Evolutionary conservation across 1,284 basidiomycete species (phyloP).

Genomic region (Marasmius oreades): DNA sequence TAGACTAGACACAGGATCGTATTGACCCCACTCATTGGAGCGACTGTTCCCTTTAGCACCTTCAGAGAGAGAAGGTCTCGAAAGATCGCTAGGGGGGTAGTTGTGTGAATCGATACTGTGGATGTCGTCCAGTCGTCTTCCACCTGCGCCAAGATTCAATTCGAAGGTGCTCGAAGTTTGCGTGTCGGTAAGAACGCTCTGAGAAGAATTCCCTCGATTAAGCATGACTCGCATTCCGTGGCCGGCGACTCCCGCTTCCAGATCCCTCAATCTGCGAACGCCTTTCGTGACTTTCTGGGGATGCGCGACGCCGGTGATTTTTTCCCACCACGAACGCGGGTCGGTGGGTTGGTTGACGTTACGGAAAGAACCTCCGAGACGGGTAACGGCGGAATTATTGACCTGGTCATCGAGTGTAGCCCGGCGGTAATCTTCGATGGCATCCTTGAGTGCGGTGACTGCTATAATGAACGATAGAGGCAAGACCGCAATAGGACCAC

Average conservation of each 20-base stretch:
- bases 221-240: slow-evolving; percentile 60
- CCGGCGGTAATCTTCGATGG: slow-evolving; percentile 90
- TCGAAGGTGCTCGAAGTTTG: slow-evolving; percentile 41
- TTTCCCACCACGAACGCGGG: slow-evolving; percentile 73
- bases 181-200: slow-evolving; percentile 37
- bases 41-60: slow-evolving; percentile 19
- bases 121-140: slow-evolving; percentile 61
- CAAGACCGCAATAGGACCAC: slow-evolving; percentile 81
- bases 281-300: slow-evolving; percentile 82
- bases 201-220: slow-evolving; percentile 34
- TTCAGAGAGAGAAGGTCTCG: slow-evolving; percentile 33
- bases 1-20: slow-evolving; percentile 43
- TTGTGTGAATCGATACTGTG: slow-evolving; percentile 62
- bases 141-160: slow-evolving; percentile 36
- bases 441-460: slow-evolving; percentile 94
- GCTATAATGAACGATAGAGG: slow-evolving; percentile 86
- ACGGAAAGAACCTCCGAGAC: slow-evolving; percentile 77
- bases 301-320: slow-evolving; percentile 59
- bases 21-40: slow-evolving; percentile 26
- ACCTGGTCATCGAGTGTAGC: slow-evolving; percentile 87
- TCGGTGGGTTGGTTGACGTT: slow-evolving; percentile 89
- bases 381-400: slow-evolving; percentile 86
- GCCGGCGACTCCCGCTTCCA: slow-evolving; percentile 63
- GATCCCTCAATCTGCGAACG: slow-evolving; percentile 80
- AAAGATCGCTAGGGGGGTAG: slow-evolving; percentile 49